Evolutionary conservation across 2,329 filamentous ascomycete genomes (phyloP), one percentile per base, ranked within the genome.

Genomic region (Penicillium sp.): DNA sequence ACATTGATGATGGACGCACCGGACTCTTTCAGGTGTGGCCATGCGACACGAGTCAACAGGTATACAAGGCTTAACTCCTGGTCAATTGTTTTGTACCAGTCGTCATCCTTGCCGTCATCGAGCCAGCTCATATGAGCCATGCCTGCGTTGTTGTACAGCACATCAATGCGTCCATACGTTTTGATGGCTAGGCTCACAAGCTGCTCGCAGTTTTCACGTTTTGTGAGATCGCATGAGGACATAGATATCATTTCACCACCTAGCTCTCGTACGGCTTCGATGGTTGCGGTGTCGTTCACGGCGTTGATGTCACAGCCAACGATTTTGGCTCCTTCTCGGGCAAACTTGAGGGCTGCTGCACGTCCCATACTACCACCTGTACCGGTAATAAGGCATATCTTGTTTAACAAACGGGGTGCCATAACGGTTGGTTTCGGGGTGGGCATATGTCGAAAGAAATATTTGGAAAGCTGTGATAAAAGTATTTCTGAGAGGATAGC

Each of bases 311-410:
- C 50, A 29, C 50, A 53, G 13, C 50, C 41, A 3, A 53, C 33
- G 2, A 53, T 47, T 13, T 38, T 47, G 6, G 41, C 50, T 10
- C 50, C 50, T 53, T 53, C 50, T 2, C 47, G 31, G 23, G 50
- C 41, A 27, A 53, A 53, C 5, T 53, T 53, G 23, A 53, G 43
- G 23, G 50, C 50, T 53, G 50, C 50, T 48, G 41, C 50, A n/a
- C 50, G 41, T n/a, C 50, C 50, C 50, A 53, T 53, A 1, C 41
- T n/a, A 4, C 41, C 50, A 3, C 50, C 50, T 16, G 41, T 53
- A 10, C 50, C 50, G 8, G 50, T 53, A n/a, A 53, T 53, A 10
- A 53, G 41, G 9, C 50, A 53, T 31, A 53, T 21, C 36, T 53
- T 53, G 41, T 48, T 53, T 9, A 47, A 29, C 4, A 53, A 44